Percentiles rank a stretch among this genome's conserved stretches.
Evolutionary conservation across 805 yeast species (phyloP).

Genomic region (Saturnispora diversa): DNA sequence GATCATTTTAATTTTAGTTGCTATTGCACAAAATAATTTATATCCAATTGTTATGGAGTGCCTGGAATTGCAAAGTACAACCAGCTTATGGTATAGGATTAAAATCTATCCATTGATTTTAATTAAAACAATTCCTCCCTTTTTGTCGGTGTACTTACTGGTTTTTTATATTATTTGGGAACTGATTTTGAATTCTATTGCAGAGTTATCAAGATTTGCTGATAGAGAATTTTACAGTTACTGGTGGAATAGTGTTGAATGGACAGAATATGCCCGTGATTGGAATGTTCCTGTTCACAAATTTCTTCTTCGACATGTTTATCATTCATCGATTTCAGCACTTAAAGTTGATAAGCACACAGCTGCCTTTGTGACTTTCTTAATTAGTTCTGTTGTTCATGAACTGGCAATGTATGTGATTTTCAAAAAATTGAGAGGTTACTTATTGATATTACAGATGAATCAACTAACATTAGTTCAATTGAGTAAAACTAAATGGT

Average conservation of each 20-base stretch:
- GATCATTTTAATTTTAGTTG: conserved; percentile 71
- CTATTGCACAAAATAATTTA: conserved; percentile 58
- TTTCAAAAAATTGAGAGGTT: conserved; percentile 73
- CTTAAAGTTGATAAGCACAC: conserved; percentile 52
- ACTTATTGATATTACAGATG: conserved; percentile 75
- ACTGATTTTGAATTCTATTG: conserved; percentile 79
- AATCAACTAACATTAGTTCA: conserved; percentile 74
- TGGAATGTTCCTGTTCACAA: conserved; percentile 95
- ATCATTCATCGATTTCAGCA: conserved; percentile 80
- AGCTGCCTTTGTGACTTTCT: conserved; percentile 73
- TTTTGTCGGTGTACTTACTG: conserved; percentile 64
- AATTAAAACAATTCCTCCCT: conserved; percentile 72
- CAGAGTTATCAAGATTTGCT: conserved; percentile 78
- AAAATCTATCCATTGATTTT: conserved; percentile 49
- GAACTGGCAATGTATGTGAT: conserved; percentile 89
- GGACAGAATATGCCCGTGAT: conserved; percentile 87
- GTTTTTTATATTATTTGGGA: conserved; percentile 94
- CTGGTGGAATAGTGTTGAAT: conserved; percentile 95
- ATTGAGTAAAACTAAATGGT: conserved; percentile 48
- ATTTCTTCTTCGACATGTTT: conserved; percentile 85
- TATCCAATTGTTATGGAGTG: conserved; percentile 68
- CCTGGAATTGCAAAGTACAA: conserved; percentile 37
- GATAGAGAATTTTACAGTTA: conserved; percentile 91
- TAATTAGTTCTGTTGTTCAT: conserved; percentile 76
- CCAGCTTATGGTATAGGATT: conserved; percentile 40